Evolutionary conservation across 2,329 filamentous ascomycete genomes (phyloP).

Genomic region (Cytospora paraplurivora): DNA sequence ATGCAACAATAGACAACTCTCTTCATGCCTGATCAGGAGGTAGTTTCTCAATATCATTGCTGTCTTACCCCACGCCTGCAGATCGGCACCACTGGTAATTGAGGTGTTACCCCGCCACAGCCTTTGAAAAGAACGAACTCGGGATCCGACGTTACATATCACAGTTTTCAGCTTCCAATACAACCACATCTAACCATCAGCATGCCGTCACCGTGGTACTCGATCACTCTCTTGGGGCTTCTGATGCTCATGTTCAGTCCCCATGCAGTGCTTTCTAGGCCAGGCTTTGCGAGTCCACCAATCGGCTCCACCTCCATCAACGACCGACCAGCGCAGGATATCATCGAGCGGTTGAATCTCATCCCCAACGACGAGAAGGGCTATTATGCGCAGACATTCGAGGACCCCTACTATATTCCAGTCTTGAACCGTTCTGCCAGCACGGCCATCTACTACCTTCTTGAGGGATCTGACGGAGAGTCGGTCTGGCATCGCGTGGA

Average conservation of each 20-base stretch:
- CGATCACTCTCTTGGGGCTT: background rate
- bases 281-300: background rate
- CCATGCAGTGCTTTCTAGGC: slow-evolving; percentile 1
- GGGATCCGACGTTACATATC: background rate
- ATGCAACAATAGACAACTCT: background rate
- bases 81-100: background rate
- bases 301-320: background rate
- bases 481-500: slow-evolving; percentile 56
- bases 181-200: background rate
- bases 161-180: background rate
- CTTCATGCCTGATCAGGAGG: background rate
- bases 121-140: background rate
- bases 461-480: slow-evolving; percentile 45
- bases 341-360: slow-evolving; percentile 47
- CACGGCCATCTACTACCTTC: slow-evolving; percentile 56
- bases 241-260: background rate
- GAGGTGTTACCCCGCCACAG: background rate
- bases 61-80: background rate
- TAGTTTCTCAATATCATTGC: background rate
- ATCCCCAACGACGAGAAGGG: slow-evolving; percentile 51
- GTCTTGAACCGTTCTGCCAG: slow-evolving; percentile 44
- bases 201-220: slow-evolving; percentile 6
- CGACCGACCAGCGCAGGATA: slow-evolving; percentile 44
- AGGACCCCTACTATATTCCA: slow-evolving; percentile 38
- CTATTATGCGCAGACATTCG: slow-evolving; percentile 50